A percentile compares a stretch with the other conserved stretches of the same genome.
Evolutionary conservation across 192 early-diverging fungal genomes (phyloP).

Genomic region (Mortierella claussenii): DNA sequence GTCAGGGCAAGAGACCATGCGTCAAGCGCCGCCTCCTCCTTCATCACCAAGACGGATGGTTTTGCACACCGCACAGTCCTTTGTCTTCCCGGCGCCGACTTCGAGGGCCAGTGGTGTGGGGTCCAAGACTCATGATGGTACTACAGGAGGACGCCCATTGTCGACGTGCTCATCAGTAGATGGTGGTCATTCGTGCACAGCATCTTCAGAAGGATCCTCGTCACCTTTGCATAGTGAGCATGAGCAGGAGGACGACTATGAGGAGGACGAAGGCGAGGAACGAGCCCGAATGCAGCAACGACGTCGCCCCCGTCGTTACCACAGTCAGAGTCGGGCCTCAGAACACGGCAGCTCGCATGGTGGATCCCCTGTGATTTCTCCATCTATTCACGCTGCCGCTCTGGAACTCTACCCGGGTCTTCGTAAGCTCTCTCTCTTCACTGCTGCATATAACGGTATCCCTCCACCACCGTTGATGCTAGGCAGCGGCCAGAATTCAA

Average conservation of each 20-base stretch:
- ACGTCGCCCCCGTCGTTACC: background rate
- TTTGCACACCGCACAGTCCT: background rate
- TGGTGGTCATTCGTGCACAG: background rate
- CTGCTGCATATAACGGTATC: conserved; percentile 13
- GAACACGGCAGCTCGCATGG: background rate
- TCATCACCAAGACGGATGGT: too few species aligned
- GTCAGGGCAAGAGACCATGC: too few species aligned
- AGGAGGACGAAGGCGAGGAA: background rate
- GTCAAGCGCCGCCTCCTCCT: too few species aligned
- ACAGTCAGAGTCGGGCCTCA: background rate
- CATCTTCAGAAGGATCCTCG: background rate
- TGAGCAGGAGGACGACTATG: background rate
- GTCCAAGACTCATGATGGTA: background rate
- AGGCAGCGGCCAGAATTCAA: too few species aligned
- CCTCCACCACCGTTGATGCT: conserved; percentile 37
- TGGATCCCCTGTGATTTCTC: conserved; percentile 6
- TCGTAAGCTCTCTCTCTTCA: conserved; percentile 43
- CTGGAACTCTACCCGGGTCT: conserved; percentile 42
- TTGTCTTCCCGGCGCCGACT: conserved; percentile 29
- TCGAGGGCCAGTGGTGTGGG: background rate
- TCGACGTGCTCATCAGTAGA: background rate
- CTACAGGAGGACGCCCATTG: background rate
- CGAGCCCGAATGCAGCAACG: too few species aligned
- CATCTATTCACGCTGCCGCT: conserved; percentile 24
- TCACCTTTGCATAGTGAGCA: background rate